Conservation (phyloP, 2,329 filamentous ascomycete genomes). For the Incumbomyces delicatus region DNA sequence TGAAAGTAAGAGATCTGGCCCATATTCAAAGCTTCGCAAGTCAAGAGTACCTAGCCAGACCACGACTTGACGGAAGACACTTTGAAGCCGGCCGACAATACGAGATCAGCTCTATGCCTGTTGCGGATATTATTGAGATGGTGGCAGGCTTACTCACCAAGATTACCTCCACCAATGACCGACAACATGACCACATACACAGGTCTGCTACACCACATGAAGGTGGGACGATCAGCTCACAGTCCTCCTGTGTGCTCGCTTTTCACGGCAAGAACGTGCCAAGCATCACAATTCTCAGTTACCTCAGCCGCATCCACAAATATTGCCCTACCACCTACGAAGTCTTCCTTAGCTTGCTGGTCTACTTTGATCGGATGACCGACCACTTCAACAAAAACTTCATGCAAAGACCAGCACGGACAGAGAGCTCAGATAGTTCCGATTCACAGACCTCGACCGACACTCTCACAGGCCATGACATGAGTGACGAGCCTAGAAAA, state of each 20-base stretch:
- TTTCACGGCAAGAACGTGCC: conserved; percentile 98
- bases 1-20: conserved; percentile 77
- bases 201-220: conserved; percentile 55
- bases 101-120: conserved; percentile 96
- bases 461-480: conserved; percentile 4
- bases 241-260: conserved; percentile 69
- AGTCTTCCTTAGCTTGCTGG: conserved; percentile 86
- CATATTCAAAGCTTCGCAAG: conserved; percentile 84
- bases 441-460: conserved; percentile 1
- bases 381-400: conserved; percentile 69
- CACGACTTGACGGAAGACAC: conserved; percentile 34
- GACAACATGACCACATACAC: conserved; percentile 84
- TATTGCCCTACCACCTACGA: conserved; percentile 98
- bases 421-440: conserved; percentile 4
- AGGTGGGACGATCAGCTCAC: conserved; percentile 48
- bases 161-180: conserved; percentile 92
- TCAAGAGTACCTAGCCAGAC: conserved; percentile 58
- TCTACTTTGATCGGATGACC: conserved; percentile 99
- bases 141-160: conserved; percentile 92
- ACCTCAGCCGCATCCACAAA: conserved; percentile 91
- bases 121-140: conserved; percentile 97
- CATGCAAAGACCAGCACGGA: conserved; percentile 1
- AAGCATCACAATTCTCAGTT: conserved; percentile 92
- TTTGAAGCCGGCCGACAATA: conserved; percentile 55
- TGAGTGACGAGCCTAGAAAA: conserved; percentile 2